Evolutionary conservation across 768 basidiomycete genomes (phyloP).

Genomic region (Trametes cinnabarina): DNA sequence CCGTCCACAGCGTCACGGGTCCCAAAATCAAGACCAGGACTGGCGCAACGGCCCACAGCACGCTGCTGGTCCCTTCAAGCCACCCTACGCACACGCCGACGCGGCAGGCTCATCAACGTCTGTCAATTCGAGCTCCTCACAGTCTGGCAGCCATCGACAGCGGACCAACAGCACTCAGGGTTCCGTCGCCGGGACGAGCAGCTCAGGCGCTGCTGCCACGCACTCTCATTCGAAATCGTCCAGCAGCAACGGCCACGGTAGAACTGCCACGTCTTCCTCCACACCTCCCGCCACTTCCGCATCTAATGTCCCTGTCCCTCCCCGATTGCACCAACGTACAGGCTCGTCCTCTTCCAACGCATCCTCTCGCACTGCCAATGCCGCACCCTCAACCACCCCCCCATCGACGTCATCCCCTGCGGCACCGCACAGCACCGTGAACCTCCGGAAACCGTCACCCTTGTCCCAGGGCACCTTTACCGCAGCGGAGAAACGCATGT

Average conservation of each 20-base stretch:
- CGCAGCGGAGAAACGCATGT: constrained; percentile 72
- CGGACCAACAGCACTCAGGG: constrained; percentile 74
- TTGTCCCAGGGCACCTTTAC: constrained; percentile 64
- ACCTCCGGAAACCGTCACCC: constrained; percentile 53
- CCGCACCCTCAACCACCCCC: constrained; percentile 33
- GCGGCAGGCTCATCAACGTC: constrained; percentile 80
- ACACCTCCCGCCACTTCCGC: constrained; percentile 23
- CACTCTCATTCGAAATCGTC: constrained; percentile 19
- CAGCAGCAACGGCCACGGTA: constrained; percentile 23
- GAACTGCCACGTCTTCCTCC: constrained; percentile 17
- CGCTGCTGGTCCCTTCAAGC: constrained; percentile 50
- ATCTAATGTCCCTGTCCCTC: constrained; percentile 19
- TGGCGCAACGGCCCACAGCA: constrained; percentile 42
- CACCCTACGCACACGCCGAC: constrained; percentile 77
- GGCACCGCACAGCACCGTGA: constrained; percentile 27
- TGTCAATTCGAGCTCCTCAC: constrained; percentile 59
- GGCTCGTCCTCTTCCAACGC: constrained; percentile 46
- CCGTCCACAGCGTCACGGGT: constrained; percentile 49
- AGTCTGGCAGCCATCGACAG: constrained; percentile 49
- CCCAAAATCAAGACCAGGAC: constrained; percentile 38
- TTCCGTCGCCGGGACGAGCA: constrained; percentile 38
- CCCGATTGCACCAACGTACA: constrained; percentile 45
- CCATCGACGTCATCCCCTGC: constrained; percentile 31
- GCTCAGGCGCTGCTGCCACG: constrained; percentile 26
- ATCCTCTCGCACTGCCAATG: constrained; percentile 28